phyloP scores from a whole-genome alignment of 257 asterid species.

The Salvia hispanica region DNA sequence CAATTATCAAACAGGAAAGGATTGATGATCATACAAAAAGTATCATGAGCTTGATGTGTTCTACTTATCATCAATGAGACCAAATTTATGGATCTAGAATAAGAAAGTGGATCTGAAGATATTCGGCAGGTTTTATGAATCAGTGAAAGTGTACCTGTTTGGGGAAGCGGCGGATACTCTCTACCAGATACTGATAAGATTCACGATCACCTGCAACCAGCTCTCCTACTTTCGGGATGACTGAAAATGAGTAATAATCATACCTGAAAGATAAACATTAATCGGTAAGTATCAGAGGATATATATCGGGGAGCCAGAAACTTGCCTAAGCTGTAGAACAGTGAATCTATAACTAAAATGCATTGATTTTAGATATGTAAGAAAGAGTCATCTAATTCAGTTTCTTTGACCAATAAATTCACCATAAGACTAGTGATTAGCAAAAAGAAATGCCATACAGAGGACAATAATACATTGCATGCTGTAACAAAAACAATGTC shows the following conservation, averaged over 20 bases:
- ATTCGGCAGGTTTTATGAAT: slow-evolving; percentile 9
- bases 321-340: slow-evolving; percentile 2
- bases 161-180: slow-evolving; percentile 88
- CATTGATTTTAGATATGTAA: slow-evolving; percentile 7
- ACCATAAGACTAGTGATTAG: background rate
- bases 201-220: slow-evolving; percentile 86
- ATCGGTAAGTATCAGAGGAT: slow-evolving; percentile 11
- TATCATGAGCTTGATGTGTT: too few species aligned
- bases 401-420: background rate
- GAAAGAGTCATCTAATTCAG: background rate
- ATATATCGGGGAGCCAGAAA: slow-evolving; percentile 2
- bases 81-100: background rate
- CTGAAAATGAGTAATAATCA: slow-evolving; percentile 85
- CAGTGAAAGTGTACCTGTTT: slow-evolving; percentile 59
- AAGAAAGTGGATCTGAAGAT: background rate
- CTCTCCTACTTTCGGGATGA: slow-evolving; percentile 82
- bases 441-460: background rate
- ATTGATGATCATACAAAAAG: background rate
- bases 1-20: background rate
- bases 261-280: slow-evolving; percentile 55
- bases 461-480: background rate
- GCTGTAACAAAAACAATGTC: background rate
- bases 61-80: background rate
- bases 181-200: slow-evolving; percentile 85
- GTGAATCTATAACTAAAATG: background rate